Conservation (phyloP, 2,329 filamentous ascomycete species). For the Exophiala dermatitidis region DNA sequence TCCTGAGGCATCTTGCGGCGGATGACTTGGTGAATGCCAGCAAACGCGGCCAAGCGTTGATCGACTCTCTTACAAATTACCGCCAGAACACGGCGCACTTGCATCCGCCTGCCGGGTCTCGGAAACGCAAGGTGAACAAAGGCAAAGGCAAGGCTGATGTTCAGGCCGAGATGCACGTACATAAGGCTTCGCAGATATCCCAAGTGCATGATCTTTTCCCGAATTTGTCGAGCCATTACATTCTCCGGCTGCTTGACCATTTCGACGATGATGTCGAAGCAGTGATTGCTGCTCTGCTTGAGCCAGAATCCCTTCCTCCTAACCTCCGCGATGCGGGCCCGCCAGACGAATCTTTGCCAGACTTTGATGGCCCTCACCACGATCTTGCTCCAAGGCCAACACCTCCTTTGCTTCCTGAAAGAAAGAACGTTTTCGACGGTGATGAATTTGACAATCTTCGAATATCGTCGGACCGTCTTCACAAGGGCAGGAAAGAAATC, state of each 20-base stretch:
- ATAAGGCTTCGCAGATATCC: constrained; percentile 75
- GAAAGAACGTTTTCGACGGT: constrained; percentile 70
- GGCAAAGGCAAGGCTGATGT: constrained; percentile 36
- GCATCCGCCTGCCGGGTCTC: constrained; percentile 35
- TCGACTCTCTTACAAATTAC: constrained; percentile 36
- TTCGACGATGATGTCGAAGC: constrained; percentile 71
- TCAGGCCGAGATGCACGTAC: constrained; percentile 57
- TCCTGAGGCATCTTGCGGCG: constrained; percentile 47
- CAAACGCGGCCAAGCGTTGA: constrained; percentile 37
- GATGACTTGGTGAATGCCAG: constrained; percentile 31
- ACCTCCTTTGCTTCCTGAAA: constrained; percentile 41
- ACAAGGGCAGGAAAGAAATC: constrained; percentile 60
- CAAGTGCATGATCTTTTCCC: constrained; percentile 94
- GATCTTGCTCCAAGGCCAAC: constrained; percentile 46
- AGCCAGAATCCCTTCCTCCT: constrained; percentile 60
- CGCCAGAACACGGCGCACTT: constrained; percentile 34
- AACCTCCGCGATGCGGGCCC: constrained; percentile 48
- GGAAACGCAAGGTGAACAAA: constrained; percentile 37
- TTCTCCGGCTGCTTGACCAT: constrained; percentile 70
- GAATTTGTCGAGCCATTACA: constrained; percentile 73
- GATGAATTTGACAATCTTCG: constrained; percentile 70
- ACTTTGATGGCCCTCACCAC: constrained; percentile 28
- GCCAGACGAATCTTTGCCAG: constrained; percentile 20
- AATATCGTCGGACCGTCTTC: constrained; percentile 60
- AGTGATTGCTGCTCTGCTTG: constrained; percentile 73